phyloP scores from a whole-genome alignment of 768 basidiomycete species.

The Phanerochaete carnosa region DNA sequence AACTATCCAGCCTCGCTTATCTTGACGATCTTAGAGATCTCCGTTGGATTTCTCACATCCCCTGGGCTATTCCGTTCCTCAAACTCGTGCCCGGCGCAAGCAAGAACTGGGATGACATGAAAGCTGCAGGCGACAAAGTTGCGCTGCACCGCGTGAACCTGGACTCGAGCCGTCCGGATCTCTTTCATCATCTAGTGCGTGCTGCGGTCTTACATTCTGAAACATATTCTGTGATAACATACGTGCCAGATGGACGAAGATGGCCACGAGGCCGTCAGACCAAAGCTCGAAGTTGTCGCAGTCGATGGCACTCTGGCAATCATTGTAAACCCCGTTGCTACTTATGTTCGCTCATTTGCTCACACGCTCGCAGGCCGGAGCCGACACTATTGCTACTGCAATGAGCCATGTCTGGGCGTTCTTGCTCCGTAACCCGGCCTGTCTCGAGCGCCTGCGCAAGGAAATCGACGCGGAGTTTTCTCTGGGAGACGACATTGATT shows the following conservation, averaged over 20 bases:
- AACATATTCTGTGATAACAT: neutral
- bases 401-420: slow-evolving; percentile 36
- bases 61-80: slow-evolving; percentile 5
- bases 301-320: slow-evolving; percentile 10
- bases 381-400: slow-evolving; percentile 10
- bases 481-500: slow-evolving; percentile 19
- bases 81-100: neutral
- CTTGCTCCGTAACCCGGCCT: slow-evolving; percentile 36
- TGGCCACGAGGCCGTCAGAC: neutral
- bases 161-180: neutral
- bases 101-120: slow-evolving; percentile 3
- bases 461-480: slow-evolving; percentile 39
- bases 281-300: neutral
- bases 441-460: slow-evolving; percentile 32
- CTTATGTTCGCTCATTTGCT: neutral
- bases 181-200: slow-evolving; percentile 10
- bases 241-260: slow-evolving; percentile 6
- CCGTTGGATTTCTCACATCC: slow-evolving; percentile 9
- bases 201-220: neutral
- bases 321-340: neutral
- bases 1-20: neutral
- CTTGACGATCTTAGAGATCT: neutral
- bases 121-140: neutral
- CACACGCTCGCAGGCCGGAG: neutral
- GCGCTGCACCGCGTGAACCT: neutral